phyloP scores from a whole-genome alignment of 1,284 basidiomycete genomes.

The Athelia sp. region DNA sequence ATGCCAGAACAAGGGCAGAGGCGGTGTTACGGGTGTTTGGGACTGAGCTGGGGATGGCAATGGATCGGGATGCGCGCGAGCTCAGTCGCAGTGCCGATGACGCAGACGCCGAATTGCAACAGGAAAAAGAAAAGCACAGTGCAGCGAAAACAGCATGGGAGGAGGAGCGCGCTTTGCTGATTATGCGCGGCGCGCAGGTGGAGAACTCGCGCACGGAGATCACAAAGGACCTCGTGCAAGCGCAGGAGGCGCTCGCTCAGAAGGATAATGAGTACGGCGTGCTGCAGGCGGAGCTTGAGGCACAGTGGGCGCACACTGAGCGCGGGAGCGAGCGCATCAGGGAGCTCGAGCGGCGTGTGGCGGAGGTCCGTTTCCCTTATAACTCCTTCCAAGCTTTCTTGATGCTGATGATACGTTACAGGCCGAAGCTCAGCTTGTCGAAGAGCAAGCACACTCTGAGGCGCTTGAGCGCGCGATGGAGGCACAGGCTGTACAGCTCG shows the following conservation, averaged over 20 bases:
- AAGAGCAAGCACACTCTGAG: constrained; percentile 42
- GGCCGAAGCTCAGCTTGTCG: constrained; percentile 46
- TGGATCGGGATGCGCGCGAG: constrained; percentile 52
- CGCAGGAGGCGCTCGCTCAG: constrained; percentile 29
- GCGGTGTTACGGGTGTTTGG: constrained; percentile 38
- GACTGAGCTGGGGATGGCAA: constrained; percentile 47
- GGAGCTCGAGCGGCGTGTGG: constrained; percentile 35
- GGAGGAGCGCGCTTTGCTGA: constrained; percentile 42
- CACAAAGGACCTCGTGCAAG: constrained; percentile 32
- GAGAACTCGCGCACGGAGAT: constrained; percentile 34
- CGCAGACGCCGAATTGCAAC: constrained; percentile 30
- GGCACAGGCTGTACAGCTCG: constrained; percentile 51
- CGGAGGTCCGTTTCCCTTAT: neutral
- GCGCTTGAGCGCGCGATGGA: constrained; percentile 44
- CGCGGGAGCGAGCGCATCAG: constrained; percentile 40
- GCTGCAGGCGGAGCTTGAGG: constrained; percentile 52
- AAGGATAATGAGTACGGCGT: constrained; percentile 44
- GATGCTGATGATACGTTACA: constrained; percentile 18
- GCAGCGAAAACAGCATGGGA: constrained; percentile 39
- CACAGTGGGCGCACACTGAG: constrained; percentile 60
- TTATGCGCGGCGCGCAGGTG: constrained; percentile 20
- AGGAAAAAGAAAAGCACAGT: constrained; percentile 36
- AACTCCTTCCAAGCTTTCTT: neutral
- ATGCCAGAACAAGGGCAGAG: constrained; percentile 38
- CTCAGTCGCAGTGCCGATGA: constrained; percentile 40